These are phyloP conservation scores for Melampsora larici-populina DNA, from an alignment of 1,284 basidiomycete genomes.

Conservation along the genomic window DNA sequence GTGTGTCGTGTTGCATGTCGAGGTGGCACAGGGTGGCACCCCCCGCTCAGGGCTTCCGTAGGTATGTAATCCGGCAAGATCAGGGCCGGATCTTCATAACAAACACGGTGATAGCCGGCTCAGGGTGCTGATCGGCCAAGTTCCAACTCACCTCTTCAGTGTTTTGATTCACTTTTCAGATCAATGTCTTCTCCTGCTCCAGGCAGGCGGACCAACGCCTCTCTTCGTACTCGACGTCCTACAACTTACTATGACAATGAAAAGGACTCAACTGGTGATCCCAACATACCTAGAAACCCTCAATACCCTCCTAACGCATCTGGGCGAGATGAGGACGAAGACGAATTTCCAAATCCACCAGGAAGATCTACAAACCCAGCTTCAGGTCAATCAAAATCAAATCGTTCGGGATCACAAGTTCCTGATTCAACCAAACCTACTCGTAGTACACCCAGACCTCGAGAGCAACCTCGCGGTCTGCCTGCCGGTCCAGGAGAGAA, in stretches of 20 bases:
- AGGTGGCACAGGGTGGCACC: too few relatives aligned
- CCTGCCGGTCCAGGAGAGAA: constrained; percentile 17
- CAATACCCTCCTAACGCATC: constrained; percentile 3
- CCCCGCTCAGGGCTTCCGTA: too few relatives aligned
- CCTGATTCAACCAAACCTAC: background rate
- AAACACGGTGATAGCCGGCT: too few relatives aligned
- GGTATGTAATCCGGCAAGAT: too few relatives aligned
- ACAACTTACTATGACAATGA: constrained; percentile 39
- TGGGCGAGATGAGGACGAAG: background rate
- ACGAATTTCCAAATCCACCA: background rate
- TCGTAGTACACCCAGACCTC: background rate
- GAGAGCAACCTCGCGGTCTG: background rate
- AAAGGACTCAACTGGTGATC: constrained; percentile 12
- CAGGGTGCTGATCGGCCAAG: too few relatives aligned
- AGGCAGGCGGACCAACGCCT: constrained; percentile 1
- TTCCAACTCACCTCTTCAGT: too few relatives aligned
- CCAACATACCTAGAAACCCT: background rate
- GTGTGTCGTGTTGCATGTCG: too few relatives aligned
- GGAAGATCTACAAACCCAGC: background rate
- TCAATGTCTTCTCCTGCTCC: constrained; percentile 6
- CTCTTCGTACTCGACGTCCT: constrained; percentile 40
- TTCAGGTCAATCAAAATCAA: background rate
- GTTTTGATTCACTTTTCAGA: too few relatives aligned
- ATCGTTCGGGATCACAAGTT: background rate
- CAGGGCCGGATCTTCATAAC: too few relatives aligned